These are phyloP conservation scores for Imleria badia DNA, from an alignment of 768 basidiomycete species.

Conservation along the genomic window DNA sequence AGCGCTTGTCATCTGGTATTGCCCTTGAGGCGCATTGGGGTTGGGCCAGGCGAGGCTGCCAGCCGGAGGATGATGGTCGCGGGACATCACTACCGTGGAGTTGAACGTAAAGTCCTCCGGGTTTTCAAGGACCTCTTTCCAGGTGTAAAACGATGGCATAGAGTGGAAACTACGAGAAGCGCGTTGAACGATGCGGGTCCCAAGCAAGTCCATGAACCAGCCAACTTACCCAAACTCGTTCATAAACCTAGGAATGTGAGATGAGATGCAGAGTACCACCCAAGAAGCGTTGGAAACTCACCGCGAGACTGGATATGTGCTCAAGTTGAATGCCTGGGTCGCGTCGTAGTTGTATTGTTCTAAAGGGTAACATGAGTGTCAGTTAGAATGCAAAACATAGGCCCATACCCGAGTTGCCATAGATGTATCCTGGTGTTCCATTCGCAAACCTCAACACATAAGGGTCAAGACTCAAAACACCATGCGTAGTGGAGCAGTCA, in stretches of 20 bases:
- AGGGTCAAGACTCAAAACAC: slow-evolving; percentile 56
- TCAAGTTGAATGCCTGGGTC: slow-evolving; percentile 50
- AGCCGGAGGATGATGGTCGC: slow-evolving; percentile 57
- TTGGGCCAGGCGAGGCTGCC: slow-evolving; percentile 53
- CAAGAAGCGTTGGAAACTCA: slow-evolving; percentile 13
- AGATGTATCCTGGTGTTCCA: slow-evolving; percentile 51
- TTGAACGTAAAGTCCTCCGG: slow-evolving; percentile 57
- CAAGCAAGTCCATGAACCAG: neutral
- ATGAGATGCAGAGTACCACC: neutral
- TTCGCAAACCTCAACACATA: slow-evolving; percentile 51
- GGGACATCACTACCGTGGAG: slow-evolving; percentile 53
- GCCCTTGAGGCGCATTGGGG: slow-evolving; percentile 52
- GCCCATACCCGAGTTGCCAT: slow-evolving; percentile 50
- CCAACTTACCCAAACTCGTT: slow-evolving; percentile 55
- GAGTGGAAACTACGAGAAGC: slow-evolving; percentile 50
- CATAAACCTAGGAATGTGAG: slow-evolving; percentile 40
- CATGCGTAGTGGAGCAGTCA: slow-evolving; percentile 57
- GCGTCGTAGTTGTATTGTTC: slow-evolving; percentile 61
- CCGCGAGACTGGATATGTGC: slow-evolving; percentile 51
- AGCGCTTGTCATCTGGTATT: slow-evolving; percentile 50
- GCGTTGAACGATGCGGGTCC: neutral
- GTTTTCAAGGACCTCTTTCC: slow-evolving; percentile 54
- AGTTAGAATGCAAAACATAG: neutral
- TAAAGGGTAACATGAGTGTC: slow-evolving; percentile 13
- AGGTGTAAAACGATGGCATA: slow-evolving; percentile 61